Evolutionary conservation across 257 asterid species (phyloP).

Genomic region (Rehmannia glutinosa): DNA sequence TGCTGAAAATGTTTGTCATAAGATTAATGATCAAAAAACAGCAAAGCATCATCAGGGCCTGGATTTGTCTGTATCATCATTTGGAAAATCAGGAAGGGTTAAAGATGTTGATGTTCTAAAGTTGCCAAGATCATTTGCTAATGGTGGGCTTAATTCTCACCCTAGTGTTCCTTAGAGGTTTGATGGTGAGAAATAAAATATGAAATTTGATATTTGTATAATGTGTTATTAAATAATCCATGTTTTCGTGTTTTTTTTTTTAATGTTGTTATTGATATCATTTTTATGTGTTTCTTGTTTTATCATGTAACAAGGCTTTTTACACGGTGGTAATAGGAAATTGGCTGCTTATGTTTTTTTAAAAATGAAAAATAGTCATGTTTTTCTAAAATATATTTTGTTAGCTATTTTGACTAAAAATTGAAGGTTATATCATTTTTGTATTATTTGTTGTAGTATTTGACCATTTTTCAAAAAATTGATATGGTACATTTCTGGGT

Average conservation of each 20-base stretch:
- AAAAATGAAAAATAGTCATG: too few relatives aligned
- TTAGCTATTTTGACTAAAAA: too few relatives aligned
- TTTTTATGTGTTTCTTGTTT: neutral
- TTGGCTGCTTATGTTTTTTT: too few relatives aligned
- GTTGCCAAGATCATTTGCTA: neutral
- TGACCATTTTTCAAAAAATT: too few relatives aligned
- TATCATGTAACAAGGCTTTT: conserved; percentile 13
- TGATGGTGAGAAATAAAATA: neutral
- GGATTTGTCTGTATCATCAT: conserved; percentile 13
- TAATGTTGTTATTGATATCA: neutral
- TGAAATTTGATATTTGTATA: neutral
- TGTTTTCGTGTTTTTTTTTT: neutral
- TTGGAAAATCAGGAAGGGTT: neutral
- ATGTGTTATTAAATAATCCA: neutral
- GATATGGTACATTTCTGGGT: too few relatives aligned
- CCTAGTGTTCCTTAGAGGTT: neutral
- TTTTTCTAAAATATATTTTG: too few relatives aligned
- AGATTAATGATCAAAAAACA: conserved; percentile 15
- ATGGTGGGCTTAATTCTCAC: neutral
- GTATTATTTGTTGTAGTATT: too few relatives aligned
- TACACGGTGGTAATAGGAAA: too few relatives aligned
- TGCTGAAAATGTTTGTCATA: conserved; percentile 34
- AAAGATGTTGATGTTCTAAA: neutral
- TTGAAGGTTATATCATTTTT: too few relatives aligned
- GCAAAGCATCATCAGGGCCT: neutral